Evolutionary conservation across 75 land plant genomes (phyloP), one percentile per base, ranked within the genome.

Genomic region (Pseudotsuga menziesii): DNA sequence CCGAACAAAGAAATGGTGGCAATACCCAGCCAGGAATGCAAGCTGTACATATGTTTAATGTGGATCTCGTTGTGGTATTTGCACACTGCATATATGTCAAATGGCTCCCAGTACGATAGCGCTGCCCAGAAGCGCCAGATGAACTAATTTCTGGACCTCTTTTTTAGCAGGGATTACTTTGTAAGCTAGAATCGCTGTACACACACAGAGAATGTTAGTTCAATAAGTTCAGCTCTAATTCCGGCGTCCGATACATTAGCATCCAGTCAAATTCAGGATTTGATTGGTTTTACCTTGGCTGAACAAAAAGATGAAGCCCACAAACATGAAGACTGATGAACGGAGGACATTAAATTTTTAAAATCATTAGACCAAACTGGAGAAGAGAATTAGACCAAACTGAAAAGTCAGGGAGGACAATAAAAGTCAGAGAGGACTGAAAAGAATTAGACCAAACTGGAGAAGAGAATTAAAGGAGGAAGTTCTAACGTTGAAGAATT

Each of bases 1-100:
- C 73, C 82, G 74, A 78, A 93, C 56, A 91, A 60, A 58, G 52
- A 52, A 54, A 91, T 84, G 64, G 88, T 84, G 73, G 56, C 76
- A 22, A 93, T 75, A 4, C 96, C 96, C 4, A 91, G 66, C 96
- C 96, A 93, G 5, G 96, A 91, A 77, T 93, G 96, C 61, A 93
- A 56, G 61, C 87, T 80, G 76, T 83, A 78, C 75, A 93, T 32
- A 32, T 91, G 67, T 17, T 78, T 44, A 13, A 84, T 78, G 2
- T 56, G 19, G 44, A 3, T 25, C 57, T 83, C 84, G 35, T 66
- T 69, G 77, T 93, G 88, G 69, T 35, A 87, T 82, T 87, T 93
- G 84, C 87, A 87, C 22, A 82, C 85, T n/a, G 82, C 86, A 39
- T 78, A 84, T 29, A 91, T 57, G n/a, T 8, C 96, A 93, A 20